These are phyloP conservation scores for Trichoderma brevicompactum DNA, from an alignment of 2,329 filamentous ascomycete species.

Conservation along the genomic window DNA sequence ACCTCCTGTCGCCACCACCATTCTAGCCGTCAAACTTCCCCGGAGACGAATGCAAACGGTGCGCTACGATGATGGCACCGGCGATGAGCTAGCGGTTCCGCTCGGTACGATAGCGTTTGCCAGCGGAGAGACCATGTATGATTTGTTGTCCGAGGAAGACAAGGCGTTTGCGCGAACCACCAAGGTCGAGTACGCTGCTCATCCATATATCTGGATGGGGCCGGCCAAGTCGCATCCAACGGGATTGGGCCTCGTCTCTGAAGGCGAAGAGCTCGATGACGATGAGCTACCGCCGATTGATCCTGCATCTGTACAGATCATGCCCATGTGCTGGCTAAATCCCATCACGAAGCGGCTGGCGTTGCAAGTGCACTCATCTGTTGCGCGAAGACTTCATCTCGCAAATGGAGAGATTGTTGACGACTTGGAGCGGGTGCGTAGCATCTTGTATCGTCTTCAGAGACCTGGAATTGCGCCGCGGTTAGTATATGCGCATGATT, in stretches of 20 bases:
- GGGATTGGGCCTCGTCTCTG: neutral
- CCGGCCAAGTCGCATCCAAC: neutral
- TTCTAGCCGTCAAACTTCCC: neutral
- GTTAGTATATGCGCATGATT: constrained; percentile 1
- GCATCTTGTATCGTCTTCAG: neutral
- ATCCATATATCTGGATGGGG: neutral
- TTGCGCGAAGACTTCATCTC: neutral
- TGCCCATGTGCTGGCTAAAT: neutral
- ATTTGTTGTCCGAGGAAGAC: neutral
- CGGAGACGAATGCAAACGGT: constrained; percentile 1
- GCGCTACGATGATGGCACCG: constrained; percentile 4
- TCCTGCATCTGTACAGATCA: neutral
- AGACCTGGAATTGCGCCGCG: constrained; percentile 7
- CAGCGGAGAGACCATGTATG: neutral
- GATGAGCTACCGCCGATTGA: neutral
- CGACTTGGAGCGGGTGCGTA: neutral
- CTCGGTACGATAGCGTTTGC: neutral
- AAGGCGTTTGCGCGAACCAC: neutral
- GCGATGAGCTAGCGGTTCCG: neutral
- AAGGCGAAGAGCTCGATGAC: neutral
- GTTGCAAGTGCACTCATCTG: neutral
- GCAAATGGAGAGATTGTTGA: neutral
- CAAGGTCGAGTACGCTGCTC: neutral
- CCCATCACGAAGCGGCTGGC: neutral
- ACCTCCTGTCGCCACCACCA: neutral